Base-by-base conservation (phyloP, 345 rosid genomes). In the Litchi chinensis region DNA sequence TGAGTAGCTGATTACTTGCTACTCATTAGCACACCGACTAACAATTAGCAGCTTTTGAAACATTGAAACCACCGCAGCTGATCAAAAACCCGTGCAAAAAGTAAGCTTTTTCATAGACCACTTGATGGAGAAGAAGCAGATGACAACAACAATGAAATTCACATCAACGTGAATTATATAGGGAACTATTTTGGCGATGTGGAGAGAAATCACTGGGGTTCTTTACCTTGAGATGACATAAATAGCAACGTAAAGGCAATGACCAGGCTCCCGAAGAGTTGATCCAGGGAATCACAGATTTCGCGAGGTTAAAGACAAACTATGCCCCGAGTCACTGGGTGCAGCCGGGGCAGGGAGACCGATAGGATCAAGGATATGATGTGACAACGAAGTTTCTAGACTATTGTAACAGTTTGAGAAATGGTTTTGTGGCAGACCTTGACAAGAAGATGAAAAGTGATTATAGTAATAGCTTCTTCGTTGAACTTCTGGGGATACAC, bases 221-320 rank as follows among this genome's bases (percentile, higher is more conserved):
- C 48, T 92, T 63, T 92, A 94, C 68, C 94, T 91, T 10, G 97
- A 90, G 72, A 90, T 89, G 86, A 77, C 94, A 89, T 48, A 71
- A 89, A 12, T 92, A 91, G 98, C 94, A 90, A 60, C 92, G 94
- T 96, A 79, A 80, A 41, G 96, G 98, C 3, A 85, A 85, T 6
- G 86, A 83, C 0, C 83, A 65, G 22, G 71, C 89, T 28, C 93
- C 91, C 0, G 77, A 82, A 0, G 91, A 89, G 5, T 70, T 93
- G 24, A 82, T 81, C 0, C 92, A 93, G 82, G 98, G 96, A 41
- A 84, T 93, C 2, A 94, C 91, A 0, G 94, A 93, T 72, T 89
- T 67, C 16, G 90, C 91, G 78, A 90, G 93, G 87, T 32, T 32
- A 32, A 32, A 79, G 74, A 73, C 65, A 5, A 77, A 78, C 3